These are phyloP conservation scores for Monosporascus sp. DNA, from an alignment of 2,329 filamentous ascomycete genomes.

Conservation along the genomic window DNA sequence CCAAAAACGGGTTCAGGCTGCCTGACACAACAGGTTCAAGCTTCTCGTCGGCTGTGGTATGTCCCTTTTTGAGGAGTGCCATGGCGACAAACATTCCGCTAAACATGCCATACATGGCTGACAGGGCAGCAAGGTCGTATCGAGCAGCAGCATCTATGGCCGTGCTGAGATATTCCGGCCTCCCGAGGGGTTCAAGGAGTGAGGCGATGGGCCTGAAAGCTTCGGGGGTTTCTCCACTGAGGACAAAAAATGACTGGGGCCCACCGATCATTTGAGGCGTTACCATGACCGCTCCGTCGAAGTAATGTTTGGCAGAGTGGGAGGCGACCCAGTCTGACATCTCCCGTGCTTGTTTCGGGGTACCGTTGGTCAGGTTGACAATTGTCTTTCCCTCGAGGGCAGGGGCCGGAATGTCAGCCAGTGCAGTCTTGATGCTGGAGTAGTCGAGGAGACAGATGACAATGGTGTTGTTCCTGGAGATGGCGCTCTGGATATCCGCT, in stretches of 20 bases:
- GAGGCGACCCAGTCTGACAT: constrained; percentile 11
- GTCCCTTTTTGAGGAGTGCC: constrained; percentile 15
- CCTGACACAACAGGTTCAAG: constrained; percentile 9
- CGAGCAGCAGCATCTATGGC: constrained; percentile 17
- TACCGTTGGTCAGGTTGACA: constrained; percentile 26
- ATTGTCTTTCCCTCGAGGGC: constrained; percentile 17
- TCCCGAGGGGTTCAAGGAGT: constrained; percentile 15
- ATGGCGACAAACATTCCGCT: constrained; percentile 18
- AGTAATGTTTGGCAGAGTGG: constrained; percentile 12
- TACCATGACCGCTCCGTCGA: constrained; percentile 26
- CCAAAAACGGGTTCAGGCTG: constrained; percentile 14
- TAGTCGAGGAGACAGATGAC: constrained; percentile 24
- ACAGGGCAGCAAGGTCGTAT: constrained; percentile 20
- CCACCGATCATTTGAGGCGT: constrained; percentile 22
- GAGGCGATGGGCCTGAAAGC: constrained; percentile 1
- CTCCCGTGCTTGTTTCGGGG: constrained; percentile 14
- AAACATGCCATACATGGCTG: constrained; percentile 25
- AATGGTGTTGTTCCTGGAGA: constrained; percentile 11
- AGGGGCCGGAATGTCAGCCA: background rate
- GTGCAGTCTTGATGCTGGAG: constrained; percentile 8
- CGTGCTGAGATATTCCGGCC: constrained; percentile 8
- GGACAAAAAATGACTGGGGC: constrained; percentile 14
- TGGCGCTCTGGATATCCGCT: constrained; percentile 7
- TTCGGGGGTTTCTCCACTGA: constrained; percentile 16
- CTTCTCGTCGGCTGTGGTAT: constrained; percentile 2